Evolutionary conservation across 148 eudicot species (phyloP).

Genomic region (Agrostemma githago): DNA sequence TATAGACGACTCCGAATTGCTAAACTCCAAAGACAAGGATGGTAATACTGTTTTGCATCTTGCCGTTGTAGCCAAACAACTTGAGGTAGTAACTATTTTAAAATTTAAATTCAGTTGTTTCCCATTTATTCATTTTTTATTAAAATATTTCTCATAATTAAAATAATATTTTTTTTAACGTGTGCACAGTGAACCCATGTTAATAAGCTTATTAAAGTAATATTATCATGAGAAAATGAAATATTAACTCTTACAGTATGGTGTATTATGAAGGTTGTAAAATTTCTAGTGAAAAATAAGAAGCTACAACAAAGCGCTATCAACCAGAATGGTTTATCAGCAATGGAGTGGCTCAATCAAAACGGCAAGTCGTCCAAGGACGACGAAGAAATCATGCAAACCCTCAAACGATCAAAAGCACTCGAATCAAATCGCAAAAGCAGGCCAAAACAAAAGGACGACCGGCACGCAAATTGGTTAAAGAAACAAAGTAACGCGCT

Average conservation of each 20-base stretch:
- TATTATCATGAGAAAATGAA: too few species aligned
- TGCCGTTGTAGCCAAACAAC: conserved; percentile 11
- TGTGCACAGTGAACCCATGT: too few species aligned
- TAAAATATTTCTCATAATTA: too few species aligned
- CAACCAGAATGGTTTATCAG: conserved; percentile 21
- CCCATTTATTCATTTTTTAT: too few species aligned
- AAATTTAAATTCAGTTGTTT: too few species aligned
- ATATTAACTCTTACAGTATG: too few species aligned
- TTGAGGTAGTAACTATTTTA: not conserved
- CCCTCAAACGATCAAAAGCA: not conserved
- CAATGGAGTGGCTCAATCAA: conserved; percentile 16
- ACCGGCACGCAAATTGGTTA: conserved; percentile 5
- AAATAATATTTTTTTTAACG: too few species aligned
- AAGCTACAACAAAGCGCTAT: conserved; percentile 6
- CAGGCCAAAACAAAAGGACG: not conserved
- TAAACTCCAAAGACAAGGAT: conserved; percentile 7
- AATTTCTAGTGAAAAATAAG: conserved; percentile 4
- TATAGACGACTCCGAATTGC: not conserved
- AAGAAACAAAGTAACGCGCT: conserved; percentile 20
- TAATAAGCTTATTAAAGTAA: too few species aligned
- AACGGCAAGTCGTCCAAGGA: not conserved
- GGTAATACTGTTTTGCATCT: conserved; percentile 26
- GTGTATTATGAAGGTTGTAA: not conserved
- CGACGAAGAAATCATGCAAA: not conserved
- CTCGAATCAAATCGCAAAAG: not conserved